Percentiles rank a stretch among this genome's conserved stretches.
phyloP scores from a whole-genome alignment of 1,284 basidiomycete genomes.

The Marasmius sp. region DNA sequence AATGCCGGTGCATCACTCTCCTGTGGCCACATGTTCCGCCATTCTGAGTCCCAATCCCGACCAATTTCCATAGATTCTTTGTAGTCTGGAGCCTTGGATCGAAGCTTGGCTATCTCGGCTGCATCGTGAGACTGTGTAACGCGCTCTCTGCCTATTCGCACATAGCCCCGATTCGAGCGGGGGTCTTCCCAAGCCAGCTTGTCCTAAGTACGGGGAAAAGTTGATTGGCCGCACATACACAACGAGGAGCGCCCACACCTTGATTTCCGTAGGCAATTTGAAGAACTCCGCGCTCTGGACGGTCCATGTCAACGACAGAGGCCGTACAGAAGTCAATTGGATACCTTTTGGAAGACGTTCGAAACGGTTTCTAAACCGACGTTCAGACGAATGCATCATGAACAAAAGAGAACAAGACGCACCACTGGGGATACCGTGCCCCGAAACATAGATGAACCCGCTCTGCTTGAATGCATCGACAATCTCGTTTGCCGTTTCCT shows the following conservation, averaged over 20 bases:
- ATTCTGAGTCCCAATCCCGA: constrained; percentile 70
- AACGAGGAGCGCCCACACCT: constrained; percentile 38
- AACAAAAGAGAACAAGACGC: constrained; percentile 10
- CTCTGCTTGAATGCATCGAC: constrained; percentile 77
- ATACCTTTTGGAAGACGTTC: constrained; percentile 63
- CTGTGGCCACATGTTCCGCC: constrained; percentile 79
- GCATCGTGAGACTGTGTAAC: constrained; percentile 74
- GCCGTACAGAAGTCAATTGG: constrained; percentile 1
- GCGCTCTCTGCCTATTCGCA: constrained; percentile 76
- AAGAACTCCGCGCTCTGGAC: constrained; percentile 75
- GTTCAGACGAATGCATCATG: background rate
- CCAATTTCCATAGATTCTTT: constrained; percentile 89
- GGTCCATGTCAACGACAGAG: constrained; percentile 2
- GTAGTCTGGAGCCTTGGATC: constrained; percentile 71
- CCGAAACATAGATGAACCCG: constrained; percentile 73
- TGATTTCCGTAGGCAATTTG: constrained; percentile 57
- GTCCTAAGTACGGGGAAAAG: constrained; percentile 32
- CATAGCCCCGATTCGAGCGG: constrained; percentile 81
- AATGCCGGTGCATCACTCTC: constrained; percentile 65
- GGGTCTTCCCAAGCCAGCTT: constrained; percentile 79
- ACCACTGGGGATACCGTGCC: constrained; percentile 63
- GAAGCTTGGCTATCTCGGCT: constrained; percentile 72
- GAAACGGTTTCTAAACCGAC: constrained; percentile 40
- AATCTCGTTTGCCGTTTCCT: constrained; percentile 63
- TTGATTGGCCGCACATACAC: background rate